Percentiles rank a stretch among this genome's conserved stretches.
Evolutionary conservation across 2,329 filamentous ascomycete genomes (phyloP).

Genomic region (Pochonia chlamydosporia): DNA sequence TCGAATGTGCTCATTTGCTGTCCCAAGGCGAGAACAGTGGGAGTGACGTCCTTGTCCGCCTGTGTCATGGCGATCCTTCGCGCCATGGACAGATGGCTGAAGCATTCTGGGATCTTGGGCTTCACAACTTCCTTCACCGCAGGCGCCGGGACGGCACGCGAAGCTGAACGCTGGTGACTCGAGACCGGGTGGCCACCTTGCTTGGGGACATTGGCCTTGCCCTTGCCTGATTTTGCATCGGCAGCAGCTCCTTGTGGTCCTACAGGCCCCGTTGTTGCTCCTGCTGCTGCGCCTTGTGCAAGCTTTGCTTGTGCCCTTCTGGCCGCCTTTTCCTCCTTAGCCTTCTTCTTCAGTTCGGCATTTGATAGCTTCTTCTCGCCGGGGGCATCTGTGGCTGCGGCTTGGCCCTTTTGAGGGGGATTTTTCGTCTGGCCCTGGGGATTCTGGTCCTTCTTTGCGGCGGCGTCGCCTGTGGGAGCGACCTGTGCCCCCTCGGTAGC

Average conservation of each 20-base stretch:
- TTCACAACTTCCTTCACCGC: slow-evolving; percentile 44
- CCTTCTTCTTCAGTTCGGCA: slow-evolving; percentile 81
- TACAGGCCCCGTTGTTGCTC: slow-evolving; percentile 21
- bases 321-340: slow-evolving; percentile 87
- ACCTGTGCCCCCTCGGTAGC: slow-evolving; percentile 25
- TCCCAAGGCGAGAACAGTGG: slow-evolving; percentile 76
- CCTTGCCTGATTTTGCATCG: slow-evolving; percentile 33
- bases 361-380: slow-evolving; percentile 55
- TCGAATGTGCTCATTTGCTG: slow-evolving; percentile 87
- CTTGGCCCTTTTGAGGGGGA: slow-evolving; percentile 16
- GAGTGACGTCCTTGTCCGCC: slow-evolving; percentile 75
- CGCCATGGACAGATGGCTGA: slow-evolving; percentile 75
- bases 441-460: slow-evolving; percentile 20
- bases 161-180: slow-evolving; percentile 28
- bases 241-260: slow-evolving; percentile 24
- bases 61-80: slow-evolving; percentile 48
- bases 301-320: slow-evolving; percentile 68
- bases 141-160: slow-evolving; percentile 24
- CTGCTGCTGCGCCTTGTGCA: slow-evolving; percentile 38
- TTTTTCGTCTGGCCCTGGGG: slow-evolving; percentile 12
- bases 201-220: slow-evolving; percentile 44
- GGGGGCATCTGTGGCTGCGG: slow-evolving; percentile 8
- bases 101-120: slow-evolving; percentile 62
- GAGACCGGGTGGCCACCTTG: slow-evolving; percentile 33
- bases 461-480: slow-evolving; percentile 18